Conservation (phyloP, 345 rosid genomes). For the Pistacia atlantica region DNA sequence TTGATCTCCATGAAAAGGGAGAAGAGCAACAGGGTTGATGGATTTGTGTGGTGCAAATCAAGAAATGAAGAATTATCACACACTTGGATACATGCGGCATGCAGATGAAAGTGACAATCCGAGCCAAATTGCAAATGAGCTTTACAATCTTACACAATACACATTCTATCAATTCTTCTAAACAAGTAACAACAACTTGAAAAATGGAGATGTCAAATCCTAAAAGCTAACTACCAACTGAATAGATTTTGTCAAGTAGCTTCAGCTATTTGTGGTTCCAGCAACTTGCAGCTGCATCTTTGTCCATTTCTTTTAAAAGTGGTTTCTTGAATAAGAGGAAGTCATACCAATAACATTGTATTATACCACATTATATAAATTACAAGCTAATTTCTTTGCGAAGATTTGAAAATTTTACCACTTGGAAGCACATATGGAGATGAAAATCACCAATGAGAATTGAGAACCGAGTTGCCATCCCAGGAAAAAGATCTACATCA, state of each 20-base stretch:
- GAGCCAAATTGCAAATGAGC: slow-evolving; percentile 1
- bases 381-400: too few species aligned
- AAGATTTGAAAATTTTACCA: background rate
- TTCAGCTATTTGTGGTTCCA: background rate
- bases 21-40: too few species aligned
- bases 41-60: too few species aligned
- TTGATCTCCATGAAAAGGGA: too few species aligned
- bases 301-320: background rate
- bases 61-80: background rate
- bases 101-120: slow-evolving; percentile 10
- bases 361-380: too few species aligned
- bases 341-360: too few species aligned
- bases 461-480: background rate
- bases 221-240: slow-evolving; percentile 17
- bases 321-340: too few species aligned
- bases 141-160: slow-evolving; percentile 1
- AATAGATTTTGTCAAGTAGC: background rate
- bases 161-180: background rate
- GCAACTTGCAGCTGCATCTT: background rate
- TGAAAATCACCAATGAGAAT: slow-evolving; percentile 10
- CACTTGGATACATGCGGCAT: background rate
- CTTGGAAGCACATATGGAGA: background rate
- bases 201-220: slow-evolving; percentile 3
- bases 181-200: background rate
- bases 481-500: slow-evolving; percentile 16